phyloP scores from a whole-genome alignment of 1,284 basidiomycete species.

The Ustilago sp. region DNA sequence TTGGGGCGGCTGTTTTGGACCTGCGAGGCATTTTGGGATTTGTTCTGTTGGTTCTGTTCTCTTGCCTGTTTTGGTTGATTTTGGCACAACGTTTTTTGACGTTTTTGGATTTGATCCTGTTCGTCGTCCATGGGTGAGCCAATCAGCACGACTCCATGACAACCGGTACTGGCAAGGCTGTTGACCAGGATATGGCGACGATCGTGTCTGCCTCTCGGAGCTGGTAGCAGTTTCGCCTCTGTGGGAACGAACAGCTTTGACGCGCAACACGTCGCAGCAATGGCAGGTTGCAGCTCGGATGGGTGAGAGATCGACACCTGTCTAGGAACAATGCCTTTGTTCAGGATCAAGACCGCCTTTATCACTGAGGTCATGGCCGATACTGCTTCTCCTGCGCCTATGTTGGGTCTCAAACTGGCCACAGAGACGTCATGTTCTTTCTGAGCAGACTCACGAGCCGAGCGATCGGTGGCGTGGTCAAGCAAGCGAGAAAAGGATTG shows the following conservation, averaged over 20 bases:
- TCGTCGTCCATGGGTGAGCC: constrained; percentile 14
- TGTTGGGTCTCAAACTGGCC: constrained; percentile 38
- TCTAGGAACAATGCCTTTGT: constrained; percentile 31
- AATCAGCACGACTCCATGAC: constrained; percentile 39
- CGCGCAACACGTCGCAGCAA: constrained; percentile 13
- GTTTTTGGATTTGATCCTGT: neutral
- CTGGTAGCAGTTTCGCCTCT: constrained; percentile 21
- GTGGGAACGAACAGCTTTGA: constrained; percentile 29
- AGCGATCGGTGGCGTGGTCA: neutral
- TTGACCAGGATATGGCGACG: constrained; percentile 37
- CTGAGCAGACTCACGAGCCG: neutral
- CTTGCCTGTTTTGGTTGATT: too few relatives aligned
- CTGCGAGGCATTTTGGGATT: too few relatives aligned
- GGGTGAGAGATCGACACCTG: constrained; percentile 26
- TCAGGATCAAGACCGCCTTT: constrained; percentile 47
- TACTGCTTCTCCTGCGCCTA: constrained; percentile 51
- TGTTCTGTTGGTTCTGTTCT: too few relatives aligned
- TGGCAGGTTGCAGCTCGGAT: constrained; percentile 31
- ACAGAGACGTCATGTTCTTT: constrained; percentile 21
- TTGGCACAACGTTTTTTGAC: too few relatives aligned
- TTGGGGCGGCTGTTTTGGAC: too few relatives aligned
- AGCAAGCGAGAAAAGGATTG: constrained; percentile 29
- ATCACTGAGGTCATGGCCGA: constrained; percentile 50
- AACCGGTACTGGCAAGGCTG: constrained; percentile 35
- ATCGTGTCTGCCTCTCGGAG: neutral